A percentile compares a stretch with the other conserved stretches of the same genome.
Conservation (phyloP, 495 filamentous ascomycete genomes). For the Poronia punctata region DNA sequence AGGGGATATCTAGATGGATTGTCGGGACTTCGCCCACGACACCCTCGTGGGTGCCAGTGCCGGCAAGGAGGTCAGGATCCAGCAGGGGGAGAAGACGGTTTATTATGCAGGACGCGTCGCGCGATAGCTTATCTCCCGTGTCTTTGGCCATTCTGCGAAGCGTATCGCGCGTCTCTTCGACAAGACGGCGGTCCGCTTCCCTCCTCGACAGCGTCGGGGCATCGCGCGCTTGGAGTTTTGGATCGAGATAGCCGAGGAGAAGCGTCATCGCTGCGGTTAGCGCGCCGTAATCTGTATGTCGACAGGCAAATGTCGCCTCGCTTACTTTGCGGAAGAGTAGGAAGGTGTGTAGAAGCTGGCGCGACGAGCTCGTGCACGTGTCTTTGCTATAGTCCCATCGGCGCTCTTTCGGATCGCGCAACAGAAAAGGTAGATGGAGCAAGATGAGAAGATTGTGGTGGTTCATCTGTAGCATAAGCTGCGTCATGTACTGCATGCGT, state of each 20-base stretch:
- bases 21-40: background rate
- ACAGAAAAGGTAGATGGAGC: conserved; percentile 42
- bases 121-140: conserved; percentile 33
- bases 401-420: conserved; percentile 34
- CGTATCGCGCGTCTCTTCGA: conserved; percentile 26
- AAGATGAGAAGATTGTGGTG: conserved; percentile 37
- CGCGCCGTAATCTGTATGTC: conserved; percentile 39
- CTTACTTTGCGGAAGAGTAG: conserved; percentile 28
- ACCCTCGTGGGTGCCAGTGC: conserved; percentile 5
- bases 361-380: conserved; percentile 32
- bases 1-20: conserved; percentile 39
- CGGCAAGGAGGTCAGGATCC: conserved; percentile 16
- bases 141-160: conserved; percentile 32
- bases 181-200: conserved; percentile 26
- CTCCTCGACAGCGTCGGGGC: conserved; percentile 28
- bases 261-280: conserved; percentile 40
- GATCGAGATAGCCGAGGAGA: conserved; percentile 34
- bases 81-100: conserved; percentile 35
- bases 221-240: conserved; percentile 17
- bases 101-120: conserved; percentile 35
- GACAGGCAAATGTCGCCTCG: conserved; percentile 31
- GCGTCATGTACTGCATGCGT: conserved; percentile 19
- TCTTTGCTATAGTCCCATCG: conserved; percentile 44
- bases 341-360: conserved; percentile 36
- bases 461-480: conserved; percentile 39